phyloP scores from a whole-genome alignment of 768 basidiomycete species.

The Pleurotus platypus region DNA sequence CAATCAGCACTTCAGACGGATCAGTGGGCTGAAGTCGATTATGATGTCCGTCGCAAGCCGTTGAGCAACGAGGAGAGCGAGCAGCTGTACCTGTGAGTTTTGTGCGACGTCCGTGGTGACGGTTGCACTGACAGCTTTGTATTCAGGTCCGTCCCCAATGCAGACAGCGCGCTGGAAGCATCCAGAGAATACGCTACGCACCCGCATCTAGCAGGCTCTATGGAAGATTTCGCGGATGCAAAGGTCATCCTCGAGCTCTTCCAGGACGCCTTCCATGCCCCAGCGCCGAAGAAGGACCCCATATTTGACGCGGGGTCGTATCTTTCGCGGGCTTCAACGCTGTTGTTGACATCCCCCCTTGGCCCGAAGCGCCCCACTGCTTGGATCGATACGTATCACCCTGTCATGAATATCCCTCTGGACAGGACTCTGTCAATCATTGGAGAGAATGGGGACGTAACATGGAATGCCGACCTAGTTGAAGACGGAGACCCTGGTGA shows the following conservation, averaged over 20 bases:
- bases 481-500: slow-evolving; percentile 73
- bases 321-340: slow-evolving; percentile 65
- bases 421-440: slow-evolving; percentile 67
- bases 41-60: not conserved
- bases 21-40: not conserved
- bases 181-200: slow-evolving; percentile 61
- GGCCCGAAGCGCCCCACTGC: slow-evolving; percentile 50
- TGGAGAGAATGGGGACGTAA: slow-evolving; percentile 43
- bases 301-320: slow-evolving; percentile 70
- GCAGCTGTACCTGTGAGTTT: slow-evolving; percentile 20
- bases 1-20: not conserved
- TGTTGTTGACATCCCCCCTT: slow-evolving; percentile 41
- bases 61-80: slow-evolving; percentile 19
- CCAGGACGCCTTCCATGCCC: slow-evolving; percentile 59
- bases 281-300: slow-evolving; percentile 38
- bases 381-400: slow-evolving; percentile 89
- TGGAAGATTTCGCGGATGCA: slow-evolving; percentile 60
- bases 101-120: not conserved
- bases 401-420: slow-evolving; percentile 77
- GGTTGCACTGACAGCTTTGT: not conserved
- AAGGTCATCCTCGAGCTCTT: slow-evolving; percentile 64
- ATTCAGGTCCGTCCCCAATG: slow-evolving; percentile 50
- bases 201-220: slow-evolving; percentile 70
- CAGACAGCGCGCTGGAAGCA: slow-evolving; percentile 52
- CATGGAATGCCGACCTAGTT: slow-evolving; percentile 71